Evolutionary conservation across 2,329 filamentous ascomycete genomes (phyloP).

Genomic region (Coniochaeta sp.): DNA sequence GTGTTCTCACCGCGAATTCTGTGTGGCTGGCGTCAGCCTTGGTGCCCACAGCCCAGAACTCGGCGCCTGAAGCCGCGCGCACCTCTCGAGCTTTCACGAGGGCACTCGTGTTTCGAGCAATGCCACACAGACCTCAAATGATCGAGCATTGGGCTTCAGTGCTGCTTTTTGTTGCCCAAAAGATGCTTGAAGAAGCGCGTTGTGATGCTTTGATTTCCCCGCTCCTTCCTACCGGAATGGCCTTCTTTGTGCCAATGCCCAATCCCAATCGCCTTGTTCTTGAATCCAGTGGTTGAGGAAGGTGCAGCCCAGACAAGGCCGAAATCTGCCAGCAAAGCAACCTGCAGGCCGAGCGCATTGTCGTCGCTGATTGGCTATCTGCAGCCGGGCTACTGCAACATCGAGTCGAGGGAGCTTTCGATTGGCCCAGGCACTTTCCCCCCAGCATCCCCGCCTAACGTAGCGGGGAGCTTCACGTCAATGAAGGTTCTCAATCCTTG

Average conservation of each 20-base stretch:
- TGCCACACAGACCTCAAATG: background rate
- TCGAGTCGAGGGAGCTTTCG: background rate
- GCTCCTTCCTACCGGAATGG: background rate
- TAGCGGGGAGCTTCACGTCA: background rate
- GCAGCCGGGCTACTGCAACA: background rate
- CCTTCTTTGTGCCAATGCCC: background rate
- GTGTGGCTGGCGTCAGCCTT: conserved; percentile 3
- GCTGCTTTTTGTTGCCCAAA: background rate
- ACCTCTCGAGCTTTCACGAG: background rate
- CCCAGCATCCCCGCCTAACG: background rate
- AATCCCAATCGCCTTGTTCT: background rate
- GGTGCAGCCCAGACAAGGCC: background rate
- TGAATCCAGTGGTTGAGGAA: background rate
- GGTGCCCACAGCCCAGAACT: conserved; percentile 1
- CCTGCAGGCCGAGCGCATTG: background rate
- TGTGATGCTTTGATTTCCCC: background rate
- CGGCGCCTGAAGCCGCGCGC: background rate
- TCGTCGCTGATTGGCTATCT: background rate
- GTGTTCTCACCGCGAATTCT: background rate
- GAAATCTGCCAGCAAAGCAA: conserved; percentile 3
- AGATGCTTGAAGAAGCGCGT: background rate
- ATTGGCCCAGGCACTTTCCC: background rate
- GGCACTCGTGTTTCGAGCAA: background rate
- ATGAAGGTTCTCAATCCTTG: background rate
- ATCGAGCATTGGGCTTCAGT: background rate